Conservation (phyloP, 2,329 filamentous ascomycete genomes). For the Fusarium avenaceum region DNA sequence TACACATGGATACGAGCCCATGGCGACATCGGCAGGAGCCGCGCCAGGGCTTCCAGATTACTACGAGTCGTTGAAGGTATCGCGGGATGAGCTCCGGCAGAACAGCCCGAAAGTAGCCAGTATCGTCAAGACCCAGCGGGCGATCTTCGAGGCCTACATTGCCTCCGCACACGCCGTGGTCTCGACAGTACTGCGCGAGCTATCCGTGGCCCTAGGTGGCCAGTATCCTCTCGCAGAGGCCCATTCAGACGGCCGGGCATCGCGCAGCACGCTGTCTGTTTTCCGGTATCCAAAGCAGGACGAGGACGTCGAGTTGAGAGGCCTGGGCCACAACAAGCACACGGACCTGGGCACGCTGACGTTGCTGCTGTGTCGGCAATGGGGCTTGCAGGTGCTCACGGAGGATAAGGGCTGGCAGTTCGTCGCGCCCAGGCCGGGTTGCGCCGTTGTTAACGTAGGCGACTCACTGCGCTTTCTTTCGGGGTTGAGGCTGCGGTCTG, state of each 20-base stretch:
- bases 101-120: conserved; percentile 11
- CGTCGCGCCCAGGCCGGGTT: conserved; percentile 7
- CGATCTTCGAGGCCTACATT: conserved; percentile 13
- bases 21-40: conserved; percentile 14
- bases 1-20: conserved; percentile 13
- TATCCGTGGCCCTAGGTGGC: conserved; percentile 8
- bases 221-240: conserved; percentile 16
- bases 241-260: conserved; percentile 10
- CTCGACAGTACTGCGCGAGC: conserved; percentile 12
- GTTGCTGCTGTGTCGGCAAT: conserved; percentile 10
- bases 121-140: conserved; percentile 13
- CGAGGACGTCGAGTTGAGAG: conserved; percentile 8
- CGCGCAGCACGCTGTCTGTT: conserved; percentile 12
- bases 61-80: conserved; percentile 16
- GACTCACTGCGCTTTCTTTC: conserved; percentile 18
- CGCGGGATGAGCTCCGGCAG: conserved; percentile 10
- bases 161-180: conserved; percentile 8
- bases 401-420: conserved; percentile 7
- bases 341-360: conserved; percentile 13
- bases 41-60: conserved; percentile 14
- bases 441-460: conserved; percentile 14
- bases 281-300: conserved; percentile 12
- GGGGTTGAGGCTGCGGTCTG: conserved; percentile 4
- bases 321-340: conserved; percentile 16
- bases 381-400: conserved; percentile 15